These are phyloP conservation scores for Neofusicoccum ribis DNA, from an alignment of 2,329 filamentous ascomycete species.

Conservation along the genomic window DNA sequence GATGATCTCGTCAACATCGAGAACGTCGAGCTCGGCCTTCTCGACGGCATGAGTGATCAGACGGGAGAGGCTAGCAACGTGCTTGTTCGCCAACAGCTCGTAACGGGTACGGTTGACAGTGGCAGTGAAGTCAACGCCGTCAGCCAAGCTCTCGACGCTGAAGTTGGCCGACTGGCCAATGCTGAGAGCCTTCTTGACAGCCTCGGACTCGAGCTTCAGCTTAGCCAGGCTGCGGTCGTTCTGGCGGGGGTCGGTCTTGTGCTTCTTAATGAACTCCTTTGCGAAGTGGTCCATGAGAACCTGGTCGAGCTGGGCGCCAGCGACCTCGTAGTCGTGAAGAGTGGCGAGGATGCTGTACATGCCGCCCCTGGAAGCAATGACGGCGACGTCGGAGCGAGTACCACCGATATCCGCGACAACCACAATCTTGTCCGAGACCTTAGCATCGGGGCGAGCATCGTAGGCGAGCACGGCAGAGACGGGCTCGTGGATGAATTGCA, in stretches of 20 bases:
- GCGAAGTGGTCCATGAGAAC: conserved; percentile 94
- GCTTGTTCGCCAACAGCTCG: conserved; percentile 82
- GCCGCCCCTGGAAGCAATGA: conserved; percentile 87
- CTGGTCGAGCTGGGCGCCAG: conserved; percentile 82
- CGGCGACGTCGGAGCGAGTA: conserved; percentile 86
- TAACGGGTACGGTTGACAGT: conserved; percentile 93
- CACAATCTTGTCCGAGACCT: conserved; percentile 79
- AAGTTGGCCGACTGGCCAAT: conserved; percentile 86
- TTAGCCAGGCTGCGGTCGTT: conserved; percentile 84
- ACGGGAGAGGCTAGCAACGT: conserved; percentile 84
- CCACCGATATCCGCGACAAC: conserved; percentile 92
- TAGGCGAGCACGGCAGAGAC: conserved; percentile 87
- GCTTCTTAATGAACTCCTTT: conserved; percentile 98
- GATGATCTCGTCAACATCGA: conserved; percentile 94
- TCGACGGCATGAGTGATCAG: conserved; percentile 81
- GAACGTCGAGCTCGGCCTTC: conserved; percentile 88
- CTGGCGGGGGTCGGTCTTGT: conserved; percentile 79
- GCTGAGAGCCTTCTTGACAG: conserved; percentile 87
- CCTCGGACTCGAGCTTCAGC: conserved; percentile 86
- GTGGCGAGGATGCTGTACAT: conserved; percentile 96
- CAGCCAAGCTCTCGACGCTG: conserved; percentile 86
- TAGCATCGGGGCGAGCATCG: conserved; percentile 77
- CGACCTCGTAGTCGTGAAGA: conserved; percentile 91
- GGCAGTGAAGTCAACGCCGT: conserved; percentile 86
- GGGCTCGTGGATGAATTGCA: conserved; percentile 92